Percentiles rank a stretch among this genome's conserved stretches.
Evolutionary conservation across 306 rosid species (phyloP).

Genomic region (Benincasa hispida): DNA sequence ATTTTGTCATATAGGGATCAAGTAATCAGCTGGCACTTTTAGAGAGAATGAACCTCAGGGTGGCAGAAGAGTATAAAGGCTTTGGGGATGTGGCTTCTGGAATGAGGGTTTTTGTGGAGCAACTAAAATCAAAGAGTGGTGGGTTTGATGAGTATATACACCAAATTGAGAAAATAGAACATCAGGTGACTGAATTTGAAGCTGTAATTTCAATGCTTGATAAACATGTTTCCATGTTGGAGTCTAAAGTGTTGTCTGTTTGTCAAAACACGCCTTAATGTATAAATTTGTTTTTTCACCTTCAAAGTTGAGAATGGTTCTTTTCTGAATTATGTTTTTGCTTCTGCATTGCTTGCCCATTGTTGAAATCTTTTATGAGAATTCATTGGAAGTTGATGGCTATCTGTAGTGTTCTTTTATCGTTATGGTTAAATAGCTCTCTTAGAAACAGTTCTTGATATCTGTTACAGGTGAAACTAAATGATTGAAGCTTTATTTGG

Average conservation of each 20-base stretch:
- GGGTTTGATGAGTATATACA: conserved; percentile 54
- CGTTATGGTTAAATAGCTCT: too few species aligned
- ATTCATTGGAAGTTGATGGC: background rate
- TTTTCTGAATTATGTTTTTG: background rate
- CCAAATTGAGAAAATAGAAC: conserved; percentile 69
- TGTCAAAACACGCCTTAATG: conserved; percentile 21
- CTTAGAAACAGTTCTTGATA: background rate
- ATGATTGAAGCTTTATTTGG: too few species aligned
- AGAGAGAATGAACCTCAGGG: conserved; percentile 74
- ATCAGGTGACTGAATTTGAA: conserved; percentile 81
- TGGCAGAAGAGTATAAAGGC: conserved; percentile 72
- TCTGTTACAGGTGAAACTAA: background rate
- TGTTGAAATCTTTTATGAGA: background rate
- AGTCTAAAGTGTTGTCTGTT: conserved; percentile 45
- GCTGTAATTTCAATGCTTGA: conserved; percentile 79
- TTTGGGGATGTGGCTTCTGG: conserved; percentile 86
- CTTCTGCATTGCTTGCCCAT: background rate
- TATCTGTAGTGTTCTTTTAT: background rate
- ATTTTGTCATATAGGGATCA: conserved; percentile 38
- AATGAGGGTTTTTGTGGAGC: conserved; percentile 74
- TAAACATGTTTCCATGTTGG: conserved; percentile 46
- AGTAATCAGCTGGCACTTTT: conserved; percentile 68
- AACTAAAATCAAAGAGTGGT: conserved; percentile 61
- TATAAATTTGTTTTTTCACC: background rate
- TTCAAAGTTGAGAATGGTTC: background rate